Evolutionary conservation across 306 rosid species (phyloP), one percentile per base, ranked within the genome.

Genomic region (Fagus crenata): DNA sequence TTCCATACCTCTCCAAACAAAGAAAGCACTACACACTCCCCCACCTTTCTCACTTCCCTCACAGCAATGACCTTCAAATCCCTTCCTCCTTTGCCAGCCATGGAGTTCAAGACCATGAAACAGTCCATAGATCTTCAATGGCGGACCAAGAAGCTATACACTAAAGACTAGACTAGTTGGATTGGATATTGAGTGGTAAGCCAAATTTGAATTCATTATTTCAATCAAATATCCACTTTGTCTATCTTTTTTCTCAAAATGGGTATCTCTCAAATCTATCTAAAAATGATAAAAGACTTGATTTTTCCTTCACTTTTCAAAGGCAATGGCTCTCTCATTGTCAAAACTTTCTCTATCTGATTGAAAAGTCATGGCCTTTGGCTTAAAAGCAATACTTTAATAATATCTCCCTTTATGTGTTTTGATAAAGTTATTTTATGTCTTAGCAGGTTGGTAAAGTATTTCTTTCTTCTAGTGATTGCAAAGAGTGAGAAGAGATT

Each of bases 201-300:
- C 60, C 54, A 67, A 77, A 80, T 79, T 81, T 79, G 46, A 79
- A 55, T 84, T 86, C 73, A 74, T 83, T 82, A 22, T 81, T 83
- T 77, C 55, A 82, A 53, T 37, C 53, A n/a, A 67, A 35, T 73
- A 64, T 60, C 73, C 54, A 72, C 73, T 53, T 43, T 64, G 32
- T 54, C 32, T 61, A 40, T 22, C 63, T 41, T 56, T 74, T 73
- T 74, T 32, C 42, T 17, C n/a, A 53, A 76, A 17, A 13, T 56
- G 63, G 42, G 37, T 53, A 7, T 49, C 53, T 49, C 73, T 69
- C n/a, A 74, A 69, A n/a, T 75, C 83, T 81, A 70, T 73, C 80
- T 51, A 74, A 49, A 80, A 58, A 33, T 72, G 81, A 77, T 31
- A 53, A 49, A 9, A 77, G 28, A 46, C 64, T 49, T 72, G 5